A percentile compares a stretch with the other conserved stretches of the same genome.
Evolutionary conservation across 305 asterid species (phyloP).

Genomic region (Solanum hybrid): DNA sequence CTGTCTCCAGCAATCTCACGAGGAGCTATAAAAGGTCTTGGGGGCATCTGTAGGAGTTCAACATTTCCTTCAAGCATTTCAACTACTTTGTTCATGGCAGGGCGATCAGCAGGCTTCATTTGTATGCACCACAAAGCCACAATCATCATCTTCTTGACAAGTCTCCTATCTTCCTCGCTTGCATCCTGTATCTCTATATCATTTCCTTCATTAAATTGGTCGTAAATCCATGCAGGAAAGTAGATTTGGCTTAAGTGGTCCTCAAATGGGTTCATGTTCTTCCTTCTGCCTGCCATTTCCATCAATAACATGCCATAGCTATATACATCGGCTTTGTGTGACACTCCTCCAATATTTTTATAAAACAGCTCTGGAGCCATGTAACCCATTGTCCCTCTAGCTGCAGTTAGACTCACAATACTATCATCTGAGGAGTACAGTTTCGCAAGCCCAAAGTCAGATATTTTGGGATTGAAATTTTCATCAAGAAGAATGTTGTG

Average conservation of each 20-base stretch:
- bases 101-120: constrained; percentile 27
- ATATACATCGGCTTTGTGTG: constrained; percentile 39
- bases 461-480: constrained; percentile 31
- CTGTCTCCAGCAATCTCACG: constrained; percentile 7
- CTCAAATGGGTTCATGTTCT: constrained; percentile 15
- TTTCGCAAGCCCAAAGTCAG: constrained; percentile 31
- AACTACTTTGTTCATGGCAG: constrained; percentile 34
- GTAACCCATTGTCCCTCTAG: constrained; percentile 33
- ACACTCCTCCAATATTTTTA: constrained; percentile 27
- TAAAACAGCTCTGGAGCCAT: constrained; percentile 39
- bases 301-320: constrained; percentile 36
- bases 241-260: constrained; percentile 20
- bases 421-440: constrained; percentile 14
- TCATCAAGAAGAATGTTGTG: constrained; percentile 35
- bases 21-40: constrained; percentile 46
- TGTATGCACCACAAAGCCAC: constrained; percentile 38
- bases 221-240: constrained; percentile 31
- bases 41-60: constrained; percentile 21
- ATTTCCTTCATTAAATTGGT: constrained; percentile 13
- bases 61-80: constrained; percentile 33
- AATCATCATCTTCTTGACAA: constrained; percentile 23
- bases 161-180: constrained; percentile 3
- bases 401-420: constrained; percentile 14
- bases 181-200: constrained; percentile 17
- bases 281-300: constrained; percentile 31